A percentile compares a stretch with the other conserved stretches of the same genome.
These are phyloP conservation scores for Geosmithia morbida DNA, from an alignment of 2,329 filamentous ascomycete species.

Conservation along the genomic window DNA sequence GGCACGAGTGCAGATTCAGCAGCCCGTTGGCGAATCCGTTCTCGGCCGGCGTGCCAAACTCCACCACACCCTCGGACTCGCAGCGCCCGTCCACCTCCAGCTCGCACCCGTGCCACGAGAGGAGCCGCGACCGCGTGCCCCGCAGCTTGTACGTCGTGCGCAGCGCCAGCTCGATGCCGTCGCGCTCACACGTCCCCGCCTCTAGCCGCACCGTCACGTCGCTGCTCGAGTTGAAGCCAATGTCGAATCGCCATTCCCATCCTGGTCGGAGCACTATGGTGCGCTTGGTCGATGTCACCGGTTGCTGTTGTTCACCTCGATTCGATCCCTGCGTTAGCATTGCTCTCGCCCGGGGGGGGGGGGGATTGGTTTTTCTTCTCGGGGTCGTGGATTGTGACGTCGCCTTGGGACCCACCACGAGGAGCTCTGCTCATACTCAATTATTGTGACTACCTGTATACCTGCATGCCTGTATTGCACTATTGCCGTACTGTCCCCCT, in stretches of 20 bases:
- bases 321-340: neutral
- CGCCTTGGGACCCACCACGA: too few species aligned
- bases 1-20: conserved; percentile 76
- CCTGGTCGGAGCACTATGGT: conserved; percentile 41
- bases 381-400: too few species aligned
- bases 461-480: too few species aligned
- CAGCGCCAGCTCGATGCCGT: conserved; percentile 82
- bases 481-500: too few species aligned
- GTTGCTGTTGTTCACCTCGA: conserved; percentile 13
- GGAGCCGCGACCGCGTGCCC: conserved; percentile 73
- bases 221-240: conserved; percentile 32
- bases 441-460: too few species aligned
- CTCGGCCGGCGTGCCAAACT: conserved; percentile 55
- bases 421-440: too few species aligned
- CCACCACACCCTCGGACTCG: conserved; percentile 39
- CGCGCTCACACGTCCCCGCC: conserved; percentile 77
- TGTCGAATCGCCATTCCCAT: conserved; percentile 70
- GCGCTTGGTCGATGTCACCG: conserved; percentile 24
- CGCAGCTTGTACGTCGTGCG: conserved; percentile 70
- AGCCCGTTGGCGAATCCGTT: conserved; percentile 53
- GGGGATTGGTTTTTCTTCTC: too few species aligned
- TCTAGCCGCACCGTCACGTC: conserved; percentile 41
- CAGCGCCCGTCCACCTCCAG: conserved; percentile 59
- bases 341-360: neutral
- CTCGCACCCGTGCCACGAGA: conserved; percentile 82